Evolutionary conservation across 148 eudicot genomes (phyloP), one percentile per base, ranked within the genome.

Genomic region (Salicornia ramosissima): DNA sequence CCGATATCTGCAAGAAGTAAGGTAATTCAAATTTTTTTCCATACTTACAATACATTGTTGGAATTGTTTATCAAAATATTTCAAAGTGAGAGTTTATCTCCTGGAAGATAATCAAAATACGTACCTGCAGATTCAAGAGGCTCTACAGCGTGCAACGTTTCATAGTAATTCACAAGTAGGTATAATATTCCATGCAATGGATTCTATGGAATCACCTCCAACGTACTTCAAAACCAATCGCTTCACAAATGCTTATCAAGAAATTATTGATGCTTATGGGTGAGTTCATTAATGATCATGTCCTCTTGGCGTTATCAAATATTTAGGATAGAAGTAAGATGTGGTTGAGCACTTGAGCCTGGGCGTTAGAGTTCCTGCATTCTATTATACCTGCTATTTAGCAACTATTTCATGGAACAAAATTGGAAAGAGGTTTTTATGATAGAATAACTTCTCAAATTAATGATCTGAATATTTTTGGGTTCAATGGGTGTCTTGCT

Each of bases 251-350:
- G 90, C 99, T 63, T 95, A 69, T 78, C 99, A 95, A 78, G 99
- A 95, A 87, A 95, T 95, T 61, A 94, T 95, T 69, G 99, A 95
- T 87, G 99, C 99, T 4, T 95, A 95, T 77, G 99, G 99, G 99
- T 91, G 80, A 80, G 86, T 81, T 79, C 51, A 40, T 71, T 33
- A 21, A 39, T 42, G 39, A 0, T 40, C 30, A 12, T 69, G 45
- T 39, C 33, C 5, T 40, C 61, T 50, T 13, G 39, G 29, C 72
- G n/a, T 71, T 68, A 15, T 71, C 24, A 13, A 28, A 24, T 22
- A 40, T 64, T 12, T 39, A 68, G 45, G 24, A 16, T 5, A 22
- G 33, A 24, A 22, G 28, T 18, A 19, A 36, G 7, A 61, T 61
- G n/a, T 42, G 19, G 45, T 36, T 36, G 28, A 33, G 12, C 45